These are phyloP conservation scores for Dysphania ambrosioides DNA, from an alignment of 148 eudicot genomes.

Conservation along the genomic window DNA sequence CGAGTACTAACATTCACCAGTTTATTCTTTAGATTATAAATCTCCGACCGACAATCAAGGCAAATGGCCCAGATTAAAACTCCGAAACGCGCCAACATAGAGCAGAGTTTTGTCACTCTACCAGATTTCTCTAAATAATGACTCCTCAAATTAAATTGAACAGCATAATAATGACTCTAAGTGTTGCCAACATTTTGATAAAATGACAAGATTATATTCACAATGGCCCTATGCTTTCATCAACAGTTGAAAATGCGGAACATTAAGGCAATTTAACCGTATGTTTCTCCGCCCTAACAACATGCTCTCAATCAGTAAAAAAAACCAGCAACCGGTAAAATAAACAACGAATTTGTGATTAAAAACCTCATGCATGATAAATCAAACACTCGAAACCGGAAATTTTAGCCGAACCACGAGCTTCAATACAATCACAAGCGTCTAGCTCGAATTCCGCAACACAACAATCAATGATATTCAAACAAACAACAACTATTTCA, in stretches of 20 bases:
- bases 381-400: not conserved
- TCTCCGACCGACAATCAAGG: no score
- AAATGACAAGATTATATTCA: no score
- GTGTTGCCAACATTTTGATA: no score
- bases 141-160: not conserved
- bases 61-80: no score
- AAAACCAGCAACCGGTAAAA: not conserved
- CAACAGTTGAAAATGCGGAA: not conserved
- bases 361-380: conserved; percentile 21
- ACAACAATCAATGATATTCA: not conserved
- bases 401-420: not conserved
- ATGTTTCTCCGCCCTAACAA: not conserved
- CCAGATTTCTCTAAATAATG: not conserved
- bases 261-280: not conserved
- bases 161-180: no score
- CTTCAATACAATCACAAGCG: not conserved
- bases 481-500: not conserved
- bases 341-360: not conserved
- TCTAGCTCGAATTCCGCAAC: conserved; percentile 4
- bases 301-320: not conserved
- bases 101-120: not conserved
- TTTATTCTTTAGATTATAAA: no score
- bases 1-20: no score
- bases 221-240: no score
- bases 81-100: no score